Evolutionary conservation across 2,329 filamentous ascomycete genomes (phyloP), one percentile per base, ranked within the genome.

Genomic region (Scorias spongiosa): DNA sequence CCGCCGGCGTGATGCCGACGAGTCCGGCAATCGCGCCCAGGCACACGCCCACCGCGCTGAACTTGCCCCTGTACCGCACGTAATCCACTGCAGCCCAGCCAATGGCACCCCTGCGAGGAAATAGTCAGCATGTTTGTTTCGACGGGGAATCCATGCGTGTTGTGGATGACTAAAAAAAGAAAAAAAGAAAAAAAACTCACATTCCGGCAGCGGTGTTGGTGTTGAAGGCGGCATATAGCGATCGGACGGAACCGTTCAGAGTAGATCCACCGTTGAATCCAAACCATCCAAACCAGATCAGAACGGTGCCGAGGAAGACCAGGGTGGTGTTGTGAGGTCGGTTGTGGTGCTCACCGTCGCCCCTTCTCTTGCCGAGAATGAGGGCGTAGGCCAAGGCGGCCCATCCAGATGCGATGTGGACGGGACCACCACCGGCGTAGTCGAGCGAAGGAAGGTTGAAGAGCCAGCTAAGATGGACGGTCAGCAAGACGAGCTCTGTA

Each of bases 211-310:
- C 72, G 2, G 70, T 68, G 55, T 76, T 74, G 48, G 73, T 76
- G 59, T 75, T 75, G 62, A 75, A 74, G 29, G 66, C 68, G 34
- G 70, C 73, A 29, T 73, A 61, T 64, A 74, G 71, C 18, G 70
- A 67, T 40, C 74, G 70, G 32, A 76, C 57, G 18, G 66, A 68
- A 12, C 63, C 70, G 51, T 71, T 73, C 17, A 75, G 63, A 15
- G 70, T 68, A 3, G 68, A 72, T 11, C 73, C 73, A 39, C 72
- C 72, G 54, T 76, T 76, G 58, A 76, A 76, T 1, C 72, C 73
- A 48, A 74, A 70, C 72, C 72, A 76, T 2, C 72, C 76, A 47
- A 80, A 78, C 76, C 76, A 81, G 47, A 81, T 79, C 36, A 81
- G 63, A 1, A 78, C 65, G 1, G 76, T 81, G 2, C 77, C 77